Percentiles rank a stretch among this genome's conserved stretches.
phyloP scores from a whole-genome alignment of 139 green algal species.

The Coelastrella sp. region DNA sequence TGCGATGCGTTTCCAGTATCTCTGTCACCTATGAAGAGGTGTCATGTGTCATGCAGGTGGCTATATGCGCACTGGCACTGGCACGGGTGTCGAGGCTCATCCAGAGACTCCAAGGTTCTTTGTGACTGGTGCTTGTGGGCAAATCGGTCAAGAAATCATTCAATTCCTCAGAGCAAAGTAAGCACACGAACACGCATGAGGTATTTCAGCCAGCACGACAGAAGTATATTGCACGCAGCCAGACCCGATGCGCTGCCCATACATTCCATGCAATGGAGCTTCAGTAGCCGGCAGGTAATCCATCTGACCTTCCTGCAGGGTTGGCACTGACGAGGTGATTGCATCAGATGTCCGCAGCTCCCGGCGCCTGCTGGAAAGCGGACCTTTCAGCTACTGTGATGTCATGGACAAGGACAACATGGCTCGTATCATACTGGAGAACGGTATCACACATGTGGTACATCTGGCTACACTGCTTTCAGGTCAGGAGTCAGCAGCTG shows the following conservation, averaged over 20 bases:
- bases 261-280: too few species aligned
- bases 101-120: conserved; percentile 24
- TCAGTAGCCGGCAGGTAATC: too few species aligned
- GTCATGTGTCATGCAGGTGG: too few species aligned
- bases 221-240: too few species aligned
- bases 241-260: too few species aligned
- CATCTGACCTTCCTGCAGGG: too few species aligned
- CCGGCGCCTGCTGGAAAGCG: conserved; percentile 42
- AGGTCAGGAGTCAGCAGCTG: conserved; percentile 1
- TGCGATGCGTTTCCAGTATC: too few species aligned
- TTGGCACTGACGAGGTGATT: conserved; percentile 56
- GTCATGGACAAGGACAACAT: conserved; percentile 57
- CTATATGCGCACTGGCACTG: conserved; percentile 43
- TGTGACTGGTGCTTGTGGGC: conserved; percentile 41
- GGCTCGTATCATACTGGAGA: conserved; percentile 66
- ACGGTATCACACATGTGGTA: conserved; percentile 66
- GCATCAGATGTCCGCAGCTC: conserved; percentile 53
- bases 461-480: conserved; percentile 68
- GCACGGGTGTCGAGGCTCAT: conserved; percentile 10
- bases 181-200: too few species aligned
- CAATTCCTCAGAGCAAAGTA: conserved; percentile 21
- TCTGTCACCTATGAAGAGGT: too few species aligned
- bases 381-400: conserved; percentile 49
- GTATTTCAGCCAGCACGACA: too few species aligned
- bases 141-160: conserved; percentile 12